phyloP scores from a whole-genome alignment of 495 filamentous ascomycete species.

The Penicillium malachiteum region DNA sequence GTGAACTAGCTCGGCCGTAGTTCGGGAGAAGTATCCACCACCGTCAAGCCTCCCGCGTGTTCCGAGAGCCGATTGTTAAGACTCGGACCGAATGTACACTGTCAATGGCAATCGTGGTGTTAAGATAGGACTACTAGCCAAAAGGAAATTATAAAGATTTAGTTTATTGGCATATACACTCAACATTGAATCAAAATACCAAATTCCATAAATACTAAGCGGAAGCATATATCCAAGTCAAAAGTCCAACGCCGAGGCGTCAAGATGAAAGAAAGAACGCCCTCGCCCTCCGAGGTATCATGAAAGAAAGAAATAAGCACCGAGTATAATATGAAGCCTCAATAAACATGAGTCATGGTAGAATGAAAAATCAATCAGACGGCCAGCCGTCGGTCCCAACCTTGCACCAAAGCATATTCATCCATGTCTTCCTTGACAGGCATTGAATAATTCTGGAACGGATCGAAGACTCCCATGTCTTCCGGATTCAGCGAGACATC shows the following conservation, averaged over 20 bases:
- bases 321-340: not conserved
- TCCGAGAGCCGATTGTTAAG: no score
- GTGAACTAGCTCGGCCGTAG: not conserved
- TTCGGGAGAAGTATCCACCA: not conserved
- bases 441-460: slow-evolving; percentile 51
- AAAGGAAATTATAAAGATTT: no score
- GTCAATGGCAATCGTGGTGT: no score
- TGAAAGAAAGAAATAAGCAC: not conserved
- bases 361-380: slow-evolving; percentile 24
- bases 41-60: no score
- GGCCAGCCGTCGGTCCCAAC: slow-evolving; percentile 42
- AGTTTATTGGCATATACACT: no score
- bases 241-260: not conserved
- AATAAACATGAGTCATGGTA: not conserved
- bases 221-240: not conserved
- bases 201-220: no score
- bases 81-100: no score
- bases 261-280: slow-evolving; percentile 5
- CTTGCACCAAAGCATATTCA: slow-evolving; percentile 32
- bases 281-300: slow-evolving; percentile 11
- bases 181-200: no score
- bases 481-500: slow-evolving; percentile 29
- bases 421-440: slow-evolving; percentile 37
- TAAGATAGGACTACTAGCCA: no score
- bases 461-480: slow-evolving; percentile 34